Conservation (phyloP, 2,329 filamentous ascomycete species). For the Trichothecium roseum region DNA sequence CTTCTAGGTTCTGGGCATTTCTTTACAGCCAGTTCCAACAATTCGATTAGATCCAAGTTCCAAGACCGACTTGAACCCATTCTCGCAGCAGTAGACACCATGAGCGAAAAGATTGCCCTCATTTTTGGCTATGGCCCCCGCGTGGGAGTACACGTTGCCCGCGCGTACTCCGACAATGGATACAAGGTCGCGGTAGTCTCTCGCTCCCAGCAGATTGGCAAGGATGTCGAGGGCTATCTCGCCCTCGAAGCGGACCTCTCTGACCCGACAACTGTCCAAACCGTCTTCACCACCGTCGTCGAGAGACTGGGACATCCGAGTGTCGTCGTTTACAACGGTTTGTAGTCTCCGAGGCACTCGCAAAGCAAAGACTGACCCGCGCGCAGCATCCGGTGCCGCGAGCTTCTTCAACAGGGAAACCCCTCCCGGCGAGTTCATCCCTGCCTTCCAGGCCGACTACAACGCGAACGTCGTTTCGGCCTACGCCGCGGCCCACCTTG, state of each 20-base stretch:
- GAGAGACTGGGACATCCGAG: slow-evolving; percentile 10
- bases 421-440: slow-evolving; percentile 10
- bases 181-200: slow-evolving; percentile 15
- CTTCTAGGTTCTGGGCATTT: no score
- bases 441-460: slow-evolving; percentile 5
- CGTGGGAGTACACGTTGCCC: slow-evolving; percentile 11
- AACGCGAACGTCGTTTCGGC: slow-evolving; percentile 10
- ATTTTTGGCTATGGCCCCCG: slow-evolving; percentile 16
- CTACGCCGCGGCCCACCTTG: slow-evolving; percentile 28
- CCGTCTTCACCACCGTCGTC: slow-evolving; percentile 10
- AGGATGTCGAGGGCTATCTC: neutral
- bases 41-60: no score
- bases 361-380: slow-evolving; percentile 7
- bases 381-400: slow-evolving; percentile 5
- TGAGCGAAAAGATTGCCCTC: no score
- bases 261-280: neutral
- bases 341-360: slow-evolving; percentile 7
- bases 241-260: neutral
- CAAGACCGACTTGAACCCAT: no score
- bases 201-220: no score
- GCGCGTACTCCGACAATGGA: slow-evolving; percentile 12
- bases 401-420: no score
- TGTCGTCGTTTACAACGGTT: slow-evolving; percentile 14
- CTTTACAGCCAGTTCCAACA: no score
- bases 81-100: no score